These are phyloP conservation scores for Colletotrichum costaricense DNA, from an alignment of 2,329 filamentous ascomycete species.

Conservation along the genomic window DNA sequence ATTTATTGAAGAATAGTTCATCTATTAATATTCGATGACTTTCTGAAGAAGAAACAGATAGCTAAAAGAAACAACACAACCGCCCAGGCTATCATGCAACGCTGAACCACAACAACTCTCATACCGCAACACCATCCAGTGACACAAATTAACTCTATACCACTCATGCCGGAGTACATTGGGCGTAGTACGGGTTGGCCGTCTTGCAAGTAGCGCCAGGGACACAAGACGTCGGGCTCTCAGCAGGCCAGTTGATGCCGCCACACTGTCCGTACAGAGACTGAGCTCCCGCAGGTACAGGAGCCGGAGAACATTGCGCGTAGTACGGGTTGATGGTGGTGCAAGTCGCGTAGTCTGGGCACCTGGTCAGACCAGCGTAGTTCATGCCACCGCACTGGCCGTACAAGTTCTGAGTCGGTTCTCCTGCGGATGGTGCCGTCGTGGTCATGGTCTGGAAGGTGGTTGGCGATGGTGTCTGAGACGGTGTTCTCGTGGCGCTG, in stretches of 20 bases:
- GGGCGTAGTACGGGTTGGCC: conserved; percentile 22
- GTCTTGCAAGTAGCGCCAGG: conserved; percentile 14
- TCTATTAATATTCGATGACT: not conserved
- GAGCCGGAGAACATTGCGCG: conserved; percentile 15
- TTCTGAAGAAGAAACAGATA: not conserved
- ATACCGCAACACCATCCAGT: not conserved
- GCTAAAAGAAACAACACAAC: not conserved
- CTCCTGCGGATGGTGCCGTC: not conserved
- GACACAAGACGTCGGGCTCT: conserved; percentile 12
- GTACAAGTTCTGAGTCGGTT: conserved; percentile 7
- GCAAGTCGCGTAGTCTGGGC: conserved; percentile 8
- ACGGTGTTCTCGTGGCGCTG: not conserved
- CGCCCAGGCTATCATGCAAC: not conserved
- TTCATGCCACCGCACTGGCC: conserved; percentile 17
- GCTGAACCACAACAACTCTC: not conserved
- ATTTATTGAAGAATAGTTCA: not conserved
- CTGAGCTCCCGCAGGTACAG: not conserved
- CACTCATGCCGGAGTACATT: conserved; percentile 16
- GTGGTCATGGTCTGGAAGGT: conserved; percentile 4
- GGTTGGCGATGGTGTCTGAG: not conserved
- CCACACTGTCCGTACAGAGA: conserved; percentile 23
- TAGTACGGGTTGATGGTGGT: conserved; percentile 15
- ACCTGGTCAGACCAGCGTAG: conserved; percentile 17
- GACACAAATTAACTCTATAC: not conserved
- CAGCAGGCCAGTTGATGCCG: not conserved